A percentile compares a stretch with the other conserved stretches of the same genome.
phyloP scores from a whole-genome alignment of 129 eudicot species.

The Rutidosis leptorrhynchoides region DNA sequence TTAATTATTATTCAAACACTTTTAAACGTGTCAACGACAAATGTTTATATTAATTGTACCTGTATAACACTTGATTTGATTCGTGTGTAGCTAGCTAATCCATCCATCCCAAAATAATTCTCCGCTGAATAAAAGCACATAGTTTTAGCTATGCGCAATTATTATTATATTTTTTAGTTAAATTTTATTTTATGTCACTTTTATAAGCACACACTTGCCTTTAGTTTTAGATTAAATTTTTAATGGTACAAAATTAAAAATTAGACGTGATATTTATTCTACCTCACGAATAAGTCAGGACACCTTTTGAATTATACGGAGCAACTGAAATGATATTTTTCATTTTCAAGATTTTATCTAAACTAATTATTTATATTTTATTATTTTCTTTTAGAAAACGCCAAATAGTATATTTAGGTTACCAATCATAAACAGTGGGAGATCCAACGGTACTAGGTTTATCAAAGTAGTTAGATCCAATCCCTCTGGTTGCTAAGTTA shows the following conservation, averaged over 20 bases:
- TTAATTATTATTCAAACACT: too few species aligned
- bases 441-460: slow-evolving; percentile 59
- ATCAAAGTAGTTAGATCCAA: slow-evolving; percentile 66
- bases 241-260: too few species aligned
- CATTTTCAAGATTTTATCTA: background rate
- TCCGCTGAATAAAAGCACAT: background rate
- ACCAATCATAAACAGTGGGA: slow-evolving; percentile 98
- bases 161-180: too few species aligned
- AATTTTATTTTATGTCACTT: too few species aligned
- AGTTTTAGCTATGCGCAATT: background rate
- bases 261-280: too few species aligned
- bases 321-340: background rate
- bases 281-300: too few species aligned
- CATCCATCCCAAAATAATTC: background rate
- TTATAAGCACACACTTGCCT: too few species aligned
- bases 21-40: too few species aligned
- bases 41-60: background rate
- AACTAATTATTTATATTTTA: background rate
- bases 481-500: slow-evolving; percentile 60
- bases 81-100: background rate
- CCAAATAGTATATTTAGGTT: background rate
- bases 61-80: background rate
- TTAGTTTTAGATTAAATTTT: too few species aligned
- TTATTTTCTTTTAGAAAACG: too few species aligned
- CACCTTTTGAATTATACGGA: too few species aligned